Evolutionary conservation across 2,329 filamentous ascomycete genomes (phyloP), one percentile per base, ranked within the genome.

Genomic region (Ophiostoma piceae): DNA sequence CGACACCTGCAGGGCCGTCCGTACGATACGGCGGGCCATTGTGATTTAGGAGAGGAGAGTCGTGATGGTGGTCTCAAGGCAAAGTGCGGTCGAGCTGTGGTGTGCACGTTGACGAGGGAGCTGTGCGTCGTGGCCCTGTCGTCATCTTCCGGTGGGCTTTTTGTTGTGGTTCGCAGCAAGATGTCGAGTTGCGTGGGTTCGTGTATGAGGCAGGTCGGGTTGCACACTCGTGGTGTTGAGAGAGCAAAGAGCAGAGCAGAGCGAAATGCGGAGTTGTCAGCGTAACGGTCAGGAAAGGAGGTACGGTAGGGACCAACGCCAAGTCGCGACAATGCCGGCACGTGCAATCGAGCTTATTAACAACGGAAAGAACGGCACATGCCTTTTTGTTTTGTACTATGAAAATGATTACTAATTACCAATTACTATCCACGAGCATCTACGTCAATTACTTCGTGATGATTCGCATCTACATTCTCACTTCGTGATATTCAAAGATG

Each of bases 1-100:
- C 73, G 85, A 83, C 77, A 95, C 87, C 84, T 97, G 92, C 77
- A 90, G 83, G 76, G 90, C 86, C 73, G 92, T 92, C 75, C 86
- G 85, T 74, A 87, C 83, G 1, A 78, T 78, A 51, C 76, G 74
- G 70, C 77, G 75, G 67, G 77, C 76, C 77, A 78, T 78, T 47
- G 66, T 54, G 64, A 41, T 47, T 37, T 9, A 14, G 60, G 14
- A 16, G 41, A 22, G 26, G 32, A 64, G 60, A 7, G 41, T 39
- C 37, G 29, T 7, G 37, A 19, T 22, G n/a, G 47, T n/a, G 19
- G 5, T 26, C 9, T 26, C 51, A 57, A 29, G 51, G 51, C 51
- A 22, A 57, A 57, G 51, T 29, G n/a, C n/a, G 51, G 51, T 57
- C 51, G 51, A 57, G 51, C 22, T 57, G 51, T 57, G 3, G 51